Conservation (phyloP, 2,329 filamentous ascomycete genomes). For the Fusarium phyllophilum region DNA sequence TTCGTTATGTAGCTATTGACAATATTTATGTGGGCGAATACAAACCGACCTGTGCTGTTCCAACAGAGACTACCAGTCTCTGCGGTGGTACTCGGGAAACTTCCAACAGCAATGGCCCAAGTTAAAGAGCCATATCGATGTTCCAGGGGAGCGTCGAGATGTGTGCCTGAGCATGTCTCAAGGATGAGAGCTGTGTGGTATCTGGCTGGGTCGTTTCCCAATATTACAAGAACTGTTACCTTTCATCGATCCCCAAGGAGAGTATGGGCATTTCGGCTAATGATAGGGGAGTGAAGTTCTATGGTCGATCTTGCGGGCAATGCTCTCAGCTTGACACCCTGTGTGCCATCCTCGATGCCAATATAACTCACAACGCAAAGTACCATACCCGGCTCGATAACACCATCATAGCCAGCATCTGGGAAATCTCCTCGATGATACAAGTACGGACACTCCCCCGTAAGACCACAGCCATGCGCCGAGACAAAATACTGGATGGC, state of each 20-base stretch:
- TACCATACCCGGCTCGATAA: conserved; percentile 3
- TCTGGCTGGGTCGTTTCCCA: neutral
- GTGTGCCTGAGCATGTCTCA: neutral
- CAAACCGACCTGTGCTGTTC: neutral
- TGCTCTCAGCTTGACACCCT: conserved; percentile 9
- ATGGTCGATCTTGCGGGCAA: conserved; percentile 4
- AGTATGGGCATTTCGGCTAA: neutral
- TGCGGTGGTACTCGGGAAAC: neutral
- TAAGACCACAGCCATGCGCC: conserved; percentile 4
- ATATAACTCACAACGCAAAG: conserved; percentile 10
- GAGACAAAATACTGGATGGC: conserved; percentile 8
- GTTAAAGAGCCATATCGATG: neutral
- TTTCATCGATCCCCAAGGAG: neutral
- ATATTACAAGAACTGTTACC: neutral
- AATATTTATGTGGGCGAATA: conserved; percentile 9
- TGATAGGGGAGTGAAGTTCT: neutral
- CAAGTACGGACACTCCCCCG: conserved; percentile 4
- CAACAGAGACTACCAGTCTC: neutral
- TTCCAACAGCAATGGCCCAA: neutral
- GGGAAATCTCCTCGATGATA: neutral
- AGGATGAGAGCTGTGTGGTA: neutral
- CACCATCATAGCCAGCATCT: conserved; percentile 3
- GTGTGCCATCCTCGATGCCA: neutral
- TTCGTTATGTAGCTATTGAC: neutral
- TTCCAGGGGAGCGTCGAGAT: neutral